Evolutionary conservation across 2,329 filamentous ascomycete species (phyloP).

Genomic region (Colletotrichum sp.): DNA sequence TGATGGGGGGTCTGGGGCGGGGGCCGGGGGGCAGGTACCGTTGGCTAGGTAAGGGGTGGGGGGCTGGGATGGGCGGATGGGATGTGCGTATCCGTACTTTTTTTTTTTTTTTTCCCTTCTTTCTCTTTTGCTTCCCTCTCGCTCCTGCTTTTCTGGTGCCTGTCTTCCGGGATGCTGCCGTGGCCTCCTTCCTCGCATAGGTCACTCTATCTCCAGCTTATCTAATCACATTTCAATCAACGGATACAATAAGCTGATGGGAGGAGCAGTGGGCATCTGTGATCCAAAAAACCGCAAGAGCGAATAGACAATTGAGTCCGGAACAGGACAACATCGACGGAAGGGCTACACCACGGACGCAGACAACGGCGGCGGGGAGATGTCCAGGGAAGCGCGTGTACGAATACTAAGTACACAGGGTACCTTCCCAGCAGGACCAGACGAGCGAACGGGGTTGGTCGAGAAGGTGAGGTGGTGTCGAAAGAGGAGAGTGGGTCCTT

Average conservation of each 20-base stretch:
- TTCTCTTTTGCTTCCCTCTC: background rate
- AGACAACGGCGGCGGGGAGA: background rate
- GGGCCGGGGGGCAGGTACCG: no score
- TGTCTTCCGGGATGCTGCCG: background rate
- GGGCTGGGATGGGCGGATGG: no score
- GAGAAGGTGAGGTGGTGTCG: background rate
- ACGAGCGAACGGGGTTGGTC: background rate
- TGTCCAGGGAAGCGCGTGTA: background rate
- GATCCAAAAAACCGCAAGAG: background rate
- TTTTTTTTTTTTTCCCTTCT: background rate
- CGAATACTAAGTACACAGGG: background rate
- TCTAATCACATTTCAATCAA: background rate
- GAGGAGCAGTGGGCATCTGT: background rate
- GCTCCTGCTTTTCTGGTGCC: background rate
- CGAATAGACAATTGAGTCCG: background rate
- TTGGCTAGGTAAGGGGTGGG: no score
- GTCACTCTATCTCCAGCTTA: background rate
- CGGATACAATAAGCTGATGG: background rate
- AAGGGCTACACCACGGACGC: background rate
- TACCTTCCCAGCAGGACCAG: background rate
- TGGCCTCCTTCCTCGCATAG: background rate
- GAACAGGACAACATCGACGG: background rate
- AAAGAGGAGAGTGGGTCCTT: slow-evolving; percentile 16
- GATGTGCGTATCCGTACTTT: no score
- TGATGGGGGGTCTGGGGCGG: no score